Percentiles rank a stretch among this genome's conserved stretches.
These are phyloP conservation scores for Cercospora zeae-maydis DNA, from an alignment of 2,329 filamentous ascomycete genomes.

Conservation along the genomic window DNA sequence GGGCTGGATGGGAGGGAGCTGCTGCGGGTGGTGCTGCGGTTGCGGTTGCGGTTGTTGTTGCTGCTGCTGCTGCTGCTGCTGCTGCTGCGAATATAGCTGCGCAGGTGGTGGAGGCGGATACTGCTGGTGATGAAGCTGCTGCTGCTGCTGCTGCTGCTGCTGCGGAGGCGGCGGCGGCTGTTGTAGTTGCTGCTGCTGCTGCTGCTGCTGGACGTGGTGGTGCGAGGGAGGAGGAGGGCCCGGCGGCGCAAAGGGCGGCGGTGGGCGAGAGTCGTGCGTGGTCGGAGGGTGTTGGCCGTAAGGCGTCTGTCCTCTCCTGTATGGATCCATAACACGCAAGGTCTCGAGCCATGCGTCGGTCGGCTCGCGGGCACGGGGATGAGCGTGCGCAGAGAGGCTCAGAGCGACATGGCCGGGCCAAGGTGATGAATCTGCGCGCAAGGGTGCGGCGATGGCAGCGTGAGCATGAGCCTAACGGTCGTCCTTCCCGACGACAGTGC, in stretches of 20 bases:
- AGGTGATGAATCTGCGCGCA: slow-evolving; percentile 6
- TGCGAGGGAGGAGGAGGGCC: slow-evolving; percentile 12
- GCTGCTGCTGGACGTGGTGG: slow-evolving; percentile 16
- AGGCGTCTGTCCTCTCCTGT: slow-evolving; percentile 21
- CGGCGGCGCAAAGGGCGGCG: slow-evolving; percentile 15
- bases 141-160: slow-evolving; percentile 16
- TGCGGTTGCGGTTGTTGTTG: no score
- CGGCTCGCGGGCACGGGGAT: slow-evolving; percentile 26
- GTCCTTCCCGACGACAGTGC: slow-evolving; percentile 3
- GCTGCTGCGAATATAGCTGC: slow-evolving; percentile 16
- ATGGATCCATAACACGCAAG: slow-evolving; percentile 25
- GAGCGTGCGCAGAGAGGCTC: slow-evolving; percentile 17
- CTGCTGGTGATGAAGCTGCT: slow-evolving; percentile 20
- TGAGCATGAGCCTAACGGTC: slow-evolving; percentile 13
- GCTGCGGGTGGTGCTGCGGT: slow-evolving; percentile 14
- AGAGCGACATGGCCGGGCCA: slow-evolving; percentile 10
- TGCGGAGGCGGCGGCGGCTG: slow-evolving; percentile 4
- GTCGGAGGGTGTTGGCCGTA: slow-evolving; percentile 14
- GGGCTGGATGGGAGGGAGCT: slow-evolving; percentile 30
- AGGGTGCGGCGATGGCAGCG: slow-evolving; percentile 10
- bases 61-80: slow-evolving; percentile 12
- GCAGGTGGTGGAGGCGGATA: slow-evolving; percentile 20
- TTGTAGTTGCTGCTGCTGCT: slow-evolving; percentile 15
- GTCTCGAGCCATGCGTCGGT: slow-evolving; percentile 20
- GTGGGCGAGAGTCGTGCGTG: slow-evolving; percentile 4